Evolutionary conservation across 2,329 filamentous ascomycete species (phyloP), one percentile per base, ranked within the genome.

Genomic region (Myriosclerotinia duriaeana): DNA sequence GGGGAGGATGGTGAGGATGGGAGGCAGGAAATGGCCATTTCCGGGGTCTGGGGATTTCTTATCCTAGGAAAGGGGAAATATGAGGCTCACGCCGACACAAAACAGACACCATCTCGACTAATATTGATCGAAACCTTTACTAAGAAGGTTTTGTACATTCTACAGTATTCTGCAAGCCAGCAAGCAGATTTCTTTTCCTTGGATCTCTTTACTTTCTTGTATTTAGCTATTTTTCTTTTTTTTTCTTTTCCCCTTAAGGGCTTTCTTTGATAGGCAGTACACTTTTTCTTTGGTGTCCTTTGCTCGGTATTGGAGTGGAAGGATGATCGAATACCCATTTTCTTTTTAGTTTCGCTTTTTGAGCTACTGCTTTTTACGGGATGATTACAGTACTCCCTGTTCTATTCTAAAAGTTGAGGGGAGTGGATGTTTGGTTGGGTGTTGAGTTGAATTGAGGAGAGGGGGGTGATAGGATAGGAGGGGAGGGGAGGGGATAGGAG

Each of bases 71-170:
- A 61, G 58, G 26, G 44, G 34, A 17, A 50, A 50, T 11, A 52
- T 50, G n/a, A 38, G 58, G 58, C 44, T 61, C 44, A 12, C 44
- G 44, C 30, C 44, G n/a, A 50, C 44, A 61, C n/a, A 61, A 34
- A 34, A 38, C 58, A 22, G 44, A 52, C 8, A 38, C 22, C 44
- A 38, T 48, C 58, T 60, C 30, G 58, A 50, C 50, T 17, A 30
- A 38, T 38, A 50, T 38, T n/a, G 14, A 38, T 38, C 22, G 44
- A 50, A 26, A 26, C n/a, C 36, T 48, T 50, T 50, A 50, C 58
- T 15, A 26, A 14, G 50, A 60, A 50, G 58, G 50, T 38, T 48
- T 61, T 61, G 58, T 61, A 40, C 38, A 50, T 50, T 60, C 34
- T 34, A 46, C 42, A 48, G 14, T 50, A 26, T 50, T 38, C 14